Conservation (phyloP, 169 alveolate species). For the Ichthyophthirius multifiliis region DNA sequence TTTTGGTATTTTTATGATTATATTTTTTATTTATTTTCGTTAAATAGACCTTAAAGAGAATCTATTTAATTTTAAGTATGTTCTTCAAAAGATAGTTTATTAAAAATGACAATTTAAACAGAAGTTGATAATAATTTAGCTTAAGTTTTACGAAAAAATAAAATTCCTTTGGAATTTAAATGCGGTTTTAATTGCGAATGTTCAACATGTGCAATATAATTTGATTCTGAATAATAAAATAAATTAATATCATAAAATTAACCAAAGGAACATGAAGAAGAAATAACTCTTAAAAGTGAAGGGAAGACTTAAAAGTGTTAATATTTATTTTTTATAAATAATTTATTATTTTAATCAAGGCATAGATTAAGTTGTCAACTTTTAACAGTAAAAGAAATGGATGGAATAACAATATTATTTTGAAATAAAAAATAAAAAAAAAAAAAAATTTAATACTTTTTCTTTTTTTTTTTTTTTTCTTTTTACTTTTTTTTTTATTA, state of each 20-base stretch:
- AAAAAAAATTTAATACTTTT: too few relatives aligned
- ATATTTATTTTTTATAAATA: neutral
- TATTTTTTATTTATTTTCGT: too few relatives aligned
- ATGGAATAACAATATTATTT: neutral
- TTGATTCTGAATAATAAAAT: neutral
- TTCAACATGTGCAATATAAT: neutral
- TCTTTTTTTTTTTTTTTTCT: too few relatives aligned
- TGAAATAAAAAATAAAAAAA: neutral
- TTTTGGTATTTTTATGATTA: too few relatives aligned
- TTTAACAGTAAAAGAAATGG: neutral
- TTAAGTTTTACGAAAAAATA: neutral
- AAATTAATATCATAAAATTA: neutral
- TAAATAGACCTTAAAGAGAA: neutral
- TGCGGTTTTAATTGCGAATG: slow-evolving; percentile 7
- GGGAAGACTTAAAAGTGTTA: neutral
- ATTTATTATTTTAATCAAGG: neutral
- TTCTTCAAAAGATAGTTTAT: neutral
- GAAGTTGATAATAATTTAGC: neutral
- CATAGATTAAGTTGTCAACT: neutral
- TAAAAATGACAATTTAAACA: neutral
- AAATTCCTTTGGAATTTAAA: slow-evolving; percentile 7
- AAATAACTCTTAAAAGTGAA: slow-evolving; percentile 1
- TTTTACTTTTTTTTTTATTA: too few relatives aligned
- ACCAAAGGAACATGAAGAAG: slow-evolving; percentile 1
- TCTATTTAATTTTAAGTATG: neutral